These are phyloP conservation scores for Mycena sanguinolenta DNA, from an alignment of 768 basidiomycete genomes.

Conservation along the genomic window DNA sequence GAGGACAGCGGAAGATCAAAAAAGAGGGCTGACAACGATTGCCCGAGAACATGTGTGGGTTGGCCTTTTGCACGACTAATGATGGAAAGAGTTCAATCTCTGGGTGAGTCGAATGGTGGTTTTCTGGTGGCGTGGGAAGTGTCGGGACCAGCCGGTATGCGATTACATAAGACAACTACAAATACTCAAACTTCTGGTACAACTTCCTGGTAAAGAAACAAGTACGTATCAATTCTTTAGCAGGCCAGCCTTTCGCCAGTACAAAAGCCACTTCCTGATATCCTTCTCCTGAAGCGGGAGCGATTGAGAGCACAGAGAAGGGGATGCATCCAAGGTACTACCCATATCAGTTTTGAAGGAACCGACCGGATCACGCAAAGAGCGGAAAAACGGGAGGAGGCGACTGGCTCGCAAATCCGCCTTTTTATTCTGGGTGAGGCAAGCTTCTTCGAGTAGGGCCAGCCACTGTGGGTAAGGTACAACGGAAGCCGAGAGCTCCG, in stretches of 20 bases:
- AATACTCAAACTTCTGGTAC: too few relatives aligned
- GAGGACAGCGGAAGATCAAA: too few relatives aligned
- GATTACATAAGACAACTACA: too few relatives aligned
- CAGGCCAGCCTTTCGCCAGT: slow-evolving; percentile 27
- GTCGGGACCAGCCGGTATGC: too few relatives aligned
- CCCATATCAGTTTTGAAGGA: slow-evolving; percentile 4
- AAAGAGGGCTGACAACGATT: too few relatives aligned
- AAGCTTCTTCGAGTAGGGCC: background rate
- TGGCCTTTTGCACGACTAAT: too few relatives aligned
- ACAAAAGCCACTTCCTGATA: slow-evolving; percentile 29
- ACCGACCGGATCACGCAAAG: slow-evolving; percentile 9
- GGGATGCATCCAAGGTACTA: background rate
- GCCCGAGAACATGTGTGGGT: too few relatives aligned
- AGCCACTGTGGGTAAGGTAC: slow-evolving; percentile 39
- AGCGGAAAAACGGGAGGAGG: slow-evolving; percentile 1
- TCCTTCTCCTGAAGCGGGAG: slow-evolving; percentile 15
- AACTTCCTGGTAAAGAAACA: too few relatives aligned
- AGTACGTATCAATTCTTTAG: background rate
- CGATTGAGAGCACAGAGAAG: background rate
- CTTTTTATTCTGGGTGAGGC: background rate
- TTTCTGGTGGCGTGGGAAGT: too few relatives aligned
- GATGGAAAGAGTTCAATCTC: too few relatives aligned
- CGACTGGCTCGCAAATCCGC: background rate
- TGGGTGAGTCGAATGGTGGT: too few relatives aligned
- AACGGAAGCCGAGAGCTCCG: slow-evolving; percentile 22